Evolutionary conservation across 257 asterid species (phyloP).

Genomic region (Petunia secreta): DNA sequence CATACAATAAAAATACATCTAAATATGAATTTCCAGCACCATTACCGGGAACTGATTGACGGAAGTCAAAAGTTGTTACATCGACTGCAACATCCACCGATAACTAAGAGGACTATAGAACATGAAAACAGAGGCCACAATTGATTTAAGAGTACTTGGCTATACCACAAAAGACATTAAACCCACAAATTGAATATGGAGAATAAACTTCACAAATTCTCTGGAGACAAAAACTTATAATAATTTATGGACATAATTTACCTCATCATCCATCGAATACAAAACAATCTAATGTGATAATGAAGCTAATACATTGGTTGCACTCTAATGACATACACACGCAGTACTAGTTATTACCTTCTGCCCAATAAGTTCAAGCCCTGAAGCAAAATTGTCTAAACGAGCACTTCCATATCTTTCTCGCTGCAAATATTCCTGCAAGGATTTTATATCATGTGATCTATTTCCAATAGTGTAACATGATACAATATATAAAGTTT

Average conservation of each 20-base stretch:
- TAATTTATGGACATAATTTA: constrained; percentile 8
- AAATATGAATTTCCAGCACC: constrained; percentile 2
- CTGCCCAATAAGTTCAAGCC: constrained; percentile 91
- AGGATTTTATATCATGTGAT: constrained; percentile 32
- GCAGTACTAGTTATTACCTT: constrained; percentile 57
- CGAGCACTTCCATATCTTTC: constrained; percentile 95
- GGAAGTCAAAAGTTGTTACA: not conserved
- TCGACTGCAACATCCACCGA: not conserved
- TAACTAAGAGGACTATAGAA: constrained; percentile 5
- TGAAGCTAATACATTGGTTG: not conserved
- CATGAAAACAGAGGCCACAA: not conserved
- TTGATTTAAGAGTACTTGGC: not conserved
- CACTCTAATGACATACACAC: not conserved
- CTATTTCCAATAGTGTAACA: constrained; percentile 17
- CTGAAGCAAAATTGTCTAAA: constrained; percentile 90
- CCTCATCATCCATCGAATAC: not conserved
- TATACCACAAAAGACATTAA: not conserved
- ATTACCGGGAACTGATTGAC: not conserved
- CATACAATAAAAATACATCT: not conserved
- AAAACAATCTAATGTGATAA: not conserved
- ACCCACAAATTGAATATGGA: constrained; percentile 14
- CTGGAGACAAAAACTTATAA: constrained; percentile 18
- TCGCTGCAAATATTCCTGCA: constrained; percentile 95
- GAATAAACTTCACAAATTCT: not conserved
- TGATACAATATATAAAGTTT: constrained; percentile 27